Percentiles rank a stretch among this genome's conserved stretches.
Evolutionary conservation across 805 yeast species (phyloP).

Genomic region (Blastobotrys parvus): DNA sequence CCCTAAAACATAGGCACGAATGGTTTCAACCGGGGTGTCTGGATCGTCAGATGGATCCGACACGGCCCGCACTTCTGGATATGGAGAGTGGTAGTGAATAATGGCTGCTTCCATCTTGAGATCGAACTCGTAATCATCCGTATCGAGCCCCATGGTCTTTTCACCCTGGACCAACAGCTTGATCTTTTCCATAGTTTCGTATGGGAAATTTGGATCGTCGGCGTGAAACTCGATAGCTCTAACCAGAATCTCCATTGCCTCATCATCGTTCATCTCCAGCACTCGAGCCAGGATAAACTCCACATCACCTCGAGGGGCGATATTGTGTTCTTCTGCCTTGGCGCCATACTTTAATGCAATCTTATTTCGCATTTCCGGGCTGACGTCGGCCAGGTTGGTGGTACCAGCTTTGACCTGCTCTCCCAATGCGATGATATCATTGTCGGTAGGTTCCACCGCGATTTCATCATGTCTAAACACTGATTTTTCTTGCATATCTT

Average conservation of each 20-base stretch:
- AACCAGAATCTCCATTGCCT: constrained; percentile 31
- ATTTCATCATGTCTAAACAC: too few relatives aligned
- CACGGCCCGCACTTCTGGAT: constrained; percentile 60
- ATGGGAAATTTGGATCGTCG: constrained; percentile 39
- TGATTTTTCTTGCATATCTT: too few relatives aligned
- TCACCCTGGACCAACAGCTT: constrained; percentile 15
- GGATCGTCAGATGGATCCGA: constrained; percentile 44
- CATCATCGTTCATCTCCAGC: constrained; percentile 28
- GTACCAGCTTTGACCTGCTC: too few relatives aligned
- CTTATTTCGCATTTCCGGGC: too few relatives aligned
- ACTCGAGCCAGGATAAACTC: constrained; percentile 37
- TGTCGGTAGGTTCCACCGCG: too few relatives aligned
- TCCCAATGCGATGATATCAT: too few relatives aligned
- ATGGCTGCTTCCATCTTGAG: constrained; percentile 35
- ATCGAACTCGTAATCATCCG: constrained; percentile 12
- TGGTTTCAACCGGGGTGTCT: constrained; percentile 38
- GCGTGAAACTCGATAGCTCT: constrained; percentile 32
- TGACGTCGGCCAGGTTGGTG: not conserved
- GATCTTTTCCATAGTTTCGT: constrained; percentile 29
- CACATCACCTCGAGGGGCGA: constrained; percentile 37
- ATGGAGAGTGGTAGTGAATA: constrained; percentile 38
- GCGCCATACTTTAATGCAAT: too few relatives aligned
- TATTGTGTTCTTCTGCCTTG: too few relatives aligned
- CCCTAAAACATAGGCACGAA: constrained; percentile 33
- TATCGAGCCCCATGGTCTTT: constrained; percentile 13